phyloP scores from a whole-genome alignment of 495 filamentous ascomycete genomes.

The Antarctomyces pellizariae region DNA sequence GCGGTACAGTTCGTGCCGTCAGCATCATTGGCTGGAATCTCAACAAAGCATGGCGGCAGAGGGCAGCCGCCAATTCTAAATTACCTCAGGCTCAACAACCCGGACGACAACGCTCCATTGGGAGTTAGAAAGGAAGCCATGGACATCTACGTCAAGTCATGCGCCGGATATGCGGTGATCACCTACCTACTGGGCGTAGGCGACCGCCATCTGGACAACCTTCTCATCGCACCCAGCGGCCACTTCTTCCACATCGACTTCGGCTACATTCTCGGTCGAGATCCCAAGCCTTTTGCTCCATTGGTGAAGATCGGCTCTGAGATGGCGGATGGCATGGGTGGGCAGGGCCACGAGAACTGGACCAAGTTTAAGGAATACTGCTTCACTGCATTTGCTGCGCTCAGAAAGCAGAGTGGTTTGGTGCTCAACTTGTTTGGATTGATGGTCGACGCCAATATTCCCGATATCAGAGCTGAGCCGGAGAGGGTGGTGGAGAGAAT shows the following conservation, averaged over 20 bases:
- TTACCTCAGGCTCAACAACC: constrained; percentile 77
- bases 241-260: constrained; percentile 99
- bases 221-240: constrained; percentile 71
- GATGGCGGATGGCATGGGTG: constrained; percentile 98
- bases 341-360: constrained; percentile 53
- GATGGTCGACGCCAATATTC: constrained; percentile 95
- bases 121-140: constrained; percentile 81
- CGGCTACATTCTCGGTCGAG: constrained; percentile 89
- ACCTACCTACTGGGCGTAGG: constrained; percentile 97
- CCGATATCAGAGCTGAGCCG: constrained; percentile 77
- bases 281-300: constrained; percentile 92
- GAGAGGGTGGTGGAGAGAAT: constrained; percentile 88
- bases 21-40: constrained; percentile 54
- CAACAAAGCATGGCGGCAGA: constrained; percentile 56
- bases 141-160: constrained; percentile 89
- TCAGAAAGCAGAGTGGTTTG: constrained; percentile 70
- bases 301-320: constrained; percentile 93
- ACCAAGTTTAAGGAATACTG: constrained; percentile 80
- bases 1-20: constrained; percentile 85
- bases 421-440: constrained; percentile 92
- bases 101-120: constrained; percentile 57
- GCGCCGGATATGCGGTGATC: constrained; percentile 95
- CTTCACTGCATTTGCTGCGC: constrained; percentile 79
- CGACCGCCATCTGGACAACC: constrained; percentile 88
- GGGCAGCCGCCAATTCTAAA: constrained; percentile 45